Conservation (phyloP, 2,329 filamentous ascomycete species). For the Fusarium incarnatum region DNA sequence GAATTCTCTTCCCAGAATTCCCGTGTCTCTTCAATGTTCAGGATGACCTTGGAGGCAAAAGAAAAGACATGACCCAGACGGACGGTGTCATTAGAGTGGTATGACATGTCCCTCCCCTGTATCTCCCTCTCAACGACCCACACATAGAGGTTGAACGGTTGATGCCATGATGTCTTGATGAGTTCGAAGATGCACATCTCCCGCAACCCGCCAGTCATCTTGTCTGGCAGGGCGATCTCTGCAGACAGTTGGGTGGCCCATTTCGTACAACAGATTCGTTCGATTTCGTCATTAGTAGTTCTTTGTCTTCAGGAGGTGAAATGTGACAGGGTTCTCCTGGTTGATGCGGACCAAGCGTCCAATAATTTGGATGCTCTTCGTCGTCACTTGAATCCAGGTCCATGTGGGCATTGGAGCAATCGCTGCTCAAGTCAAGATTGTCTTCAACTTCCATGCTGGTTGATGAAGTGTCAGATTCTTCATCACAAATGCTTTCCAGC, state of each 20-base stretch:
- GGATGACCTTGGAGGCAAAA: neutral
- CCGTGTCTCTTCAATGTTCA: neutral
- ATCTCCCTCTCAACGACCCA: neutral
- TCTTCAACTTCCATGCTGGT: no score
- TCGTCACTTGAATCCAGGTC: no score
- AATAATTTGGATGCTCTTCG: neutral
- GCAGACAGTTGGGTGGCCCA: neutral
- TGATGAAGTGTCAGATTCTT: no score
- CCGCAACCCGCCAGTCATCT: neutral
- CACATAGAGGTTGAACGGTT: neutral
- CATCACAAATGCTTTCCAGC: no score
- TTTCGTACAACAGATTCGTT: neutral
- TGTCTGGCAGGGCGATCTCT: neutral
- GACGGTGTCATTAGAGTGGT: neutral
- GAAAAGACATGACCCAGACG: neutral
- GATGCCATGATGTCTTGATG: neutral
- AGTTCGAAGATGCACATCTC: neutral
- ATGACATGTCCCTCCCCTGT: fast-evolving
- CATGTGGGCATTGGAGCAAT: fast-evolving
- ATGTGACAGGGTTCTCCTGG: neutral
- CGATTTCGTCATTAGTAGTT: neutral
- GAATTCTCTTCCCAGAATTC: neutral
- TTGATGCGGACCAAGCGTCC: neutral
- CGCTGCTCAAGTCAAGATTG: no score
- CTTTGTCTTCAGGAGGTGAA: neutral